These are phyloP conservation scores for Polytolypa hystricis DNA, from an alignment of 2,329 filamentous ascomycete genomes.

Conservation along the genomic window DNA sequence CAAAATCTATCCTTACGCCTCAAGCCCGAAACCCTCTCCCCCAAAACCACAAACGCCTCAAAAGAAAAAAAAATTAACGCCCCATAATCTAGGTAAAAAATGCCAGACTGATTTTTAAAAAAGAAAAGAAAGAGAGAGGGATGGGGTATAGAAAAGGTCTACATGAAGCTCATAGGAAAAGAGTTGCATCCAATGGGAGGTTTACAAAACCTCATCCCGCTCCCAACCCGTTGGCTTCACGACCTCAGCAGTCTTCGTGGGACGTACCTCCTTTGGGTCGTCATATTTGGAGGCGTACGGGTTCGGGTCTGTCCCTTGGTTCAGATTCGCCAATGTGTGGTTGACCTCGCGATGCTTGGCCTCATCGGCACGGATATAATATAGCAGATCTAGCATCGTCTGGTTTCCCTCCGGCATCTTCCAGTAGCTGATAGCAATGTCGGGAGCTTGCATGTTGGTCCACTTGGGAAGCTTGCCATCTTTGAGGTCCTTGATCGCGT, in stretches of 20 bases:
- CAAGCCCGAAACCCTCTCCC: too few relatives aligned
- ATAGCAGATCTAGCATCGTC: conserved; percentile 73
- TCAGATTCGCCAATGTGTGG: conserved; percentile 80
- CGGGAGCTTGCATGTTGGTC: conserved; percentile 66
- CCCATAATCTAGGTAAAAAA: too few relatives aligned
- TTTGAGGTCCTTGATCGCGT: conserved; percentile 78
- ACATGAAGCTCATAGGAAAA: too few relatives aligned
- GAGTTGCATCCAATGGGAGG: too few relatives aligned
- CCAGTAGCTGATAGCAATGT: conserved; percentile 88
- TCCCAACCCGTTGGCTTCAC: conserved; percentile 69
- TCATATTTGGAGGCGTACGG: conserved; percentile 81
- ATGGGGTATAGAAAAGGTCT: conserved; percentile 3
- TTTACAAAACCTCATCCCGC: conserved; percentile 60
- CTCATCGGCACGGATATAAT: conserved; percentile 86
- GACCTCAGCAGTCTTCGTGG: conserved; percentile 54
- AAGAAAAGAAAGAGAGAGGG: neutral
- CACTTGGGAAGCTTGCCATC: conserved; percentile 73
- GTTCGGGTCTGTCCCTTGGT: conserved; percentile 80
- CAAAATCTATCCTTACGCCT: too few relatives aligned
- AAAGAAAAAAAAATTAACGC: too few relatives aligned
- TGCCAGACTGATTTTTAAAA: neutral
- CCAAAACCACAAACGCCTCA: too few relatives aligned
- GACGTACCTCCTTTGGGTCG: conserved; percentile 54
- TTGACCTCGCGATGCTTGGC: conserved; percentile 89
- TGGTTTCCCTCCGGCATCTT: conserved; percentile 75